Conservation (phyloP, 768 basidiomycete species). For the Candolleomyces eurysporus region DNA sequence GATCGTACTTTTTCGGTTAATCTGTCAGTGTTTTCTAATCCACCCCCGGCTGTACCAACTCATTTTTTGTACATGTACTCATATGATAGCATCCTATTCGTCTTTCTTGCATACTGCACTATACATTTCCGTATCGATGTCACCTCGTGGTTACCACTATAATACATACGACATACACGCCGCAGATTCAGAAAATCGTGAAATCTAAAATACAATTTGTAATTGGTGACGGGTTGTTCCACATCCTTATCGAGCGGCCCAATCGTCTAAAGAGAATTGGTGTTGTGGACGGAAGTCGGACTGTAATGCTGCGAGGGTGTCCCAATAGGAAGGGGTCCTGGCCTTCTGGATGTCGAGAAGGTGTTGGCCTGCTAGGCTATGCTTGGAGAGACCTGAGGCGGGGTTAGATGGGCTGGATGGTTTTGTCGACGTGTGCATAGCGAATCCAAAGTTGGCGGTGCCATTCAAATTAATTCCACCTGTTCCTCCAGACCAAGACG, state of each 20-base stretch:
- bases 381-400: not conserved
- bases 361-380: not conserved
- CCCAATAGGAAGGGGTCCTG: not conserved
- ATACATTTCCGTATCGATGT: too few relatives aligned
- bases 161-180: too few relatives aligned
- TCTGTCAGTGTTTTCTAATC: too few relatives aligned
- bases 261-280: not conserved
- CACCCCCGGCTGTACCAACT: too few relatives aligned
- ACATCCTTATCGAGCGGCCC: not conserved
- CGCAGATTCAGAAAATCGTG: too few relatives aligned
- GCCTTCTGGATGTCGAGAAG: not conserved
- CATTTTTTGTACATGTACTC: too few relatives aligned
- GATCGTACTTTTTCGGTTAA: not conserved
- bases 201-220: too few relatives aligned
- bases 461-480: slow-evolving; percentile 8
- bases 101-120: too few relatives aligned
- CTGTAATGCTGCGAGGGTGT: not conserved
- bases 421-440: slow-evolving; percentile 1
- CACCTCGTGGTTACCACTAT: too few relatives aligned
- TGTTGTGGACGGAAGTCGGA: not conserved
- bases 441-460: slow-evolving; percentile 7
- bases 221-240: not conserved
- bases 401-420: slow-evolving; percentile 1
- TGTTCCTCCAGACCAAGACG: slow-evolving; percentile 7
- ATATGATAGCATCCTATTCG: too few relatives aligned